Percentiles rank a stretch among this genome's conserved stretches.
phyloP scores from a whole-genome alignment of 169 alveolate genomes.

The Amoebophrya sp. region DNA sequence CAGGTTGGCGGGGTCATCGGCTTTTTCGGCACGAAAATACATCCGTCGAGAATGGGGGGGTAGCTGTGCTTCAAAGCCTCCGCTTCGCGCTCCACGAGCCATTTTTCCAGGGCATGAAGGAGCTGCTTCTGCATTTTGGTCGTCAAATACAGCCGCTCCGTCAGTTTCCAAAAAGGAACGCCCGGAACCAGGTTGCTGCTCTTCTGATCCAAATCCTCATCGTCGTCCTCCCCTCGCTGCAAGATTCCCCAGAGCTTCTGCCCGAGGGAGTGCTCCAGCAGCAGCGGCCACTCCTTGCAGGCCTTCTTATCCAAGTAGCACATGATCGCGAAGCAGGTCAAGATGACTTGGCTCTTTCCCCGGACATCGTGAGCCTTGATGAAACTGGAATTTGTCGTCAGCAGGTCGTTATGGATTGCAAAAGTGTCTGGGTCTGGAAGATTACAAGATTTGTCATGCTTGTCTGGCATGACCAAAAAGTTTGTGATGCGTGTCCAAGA shows the following conservation, averaged over 20 bases:
- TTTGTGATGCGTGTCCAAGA: too few species aligned
- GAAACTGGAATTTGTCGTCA: background rate
- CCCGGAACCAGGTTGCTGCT: background rate
- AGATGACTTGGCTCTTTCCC: background rate
- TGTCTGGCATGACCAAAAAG: too few species aligned
- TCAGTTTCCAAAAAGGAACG: background rate
- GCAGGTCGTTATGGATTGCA: too few species aligned
- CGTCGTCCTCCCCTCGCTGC: background rate
- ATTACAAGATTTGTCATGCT: too few species aligned
- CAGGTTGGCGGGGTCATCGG: background rate
- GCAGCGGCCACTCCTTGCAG: background rate
- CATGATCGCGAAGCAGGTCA: background rate
- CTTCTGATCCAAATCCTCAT: background rate
- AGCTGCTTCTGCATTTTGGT: background rate
- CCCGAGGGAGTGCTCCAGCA: background rate
- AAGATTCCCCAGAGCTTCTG: background rate
- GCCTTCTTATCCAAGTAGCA: background rate
- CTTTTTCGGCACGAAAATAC: background rate
- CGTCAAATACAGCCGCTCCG: background rate
- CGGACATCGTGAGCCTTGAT: background rate
- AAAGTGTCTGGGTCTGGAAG: too few species aligned
- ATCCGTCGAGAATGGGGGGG: background rate
- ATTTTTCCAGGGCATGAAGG: background rate
- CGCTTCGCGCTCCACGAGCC: background rate
- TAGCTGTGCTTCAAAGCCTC: background rate